Evolutionary conservation across 2,329 filamentous ascomycete genomes (phyloP).

Genomic region (Endothia cerciana): DNA sequence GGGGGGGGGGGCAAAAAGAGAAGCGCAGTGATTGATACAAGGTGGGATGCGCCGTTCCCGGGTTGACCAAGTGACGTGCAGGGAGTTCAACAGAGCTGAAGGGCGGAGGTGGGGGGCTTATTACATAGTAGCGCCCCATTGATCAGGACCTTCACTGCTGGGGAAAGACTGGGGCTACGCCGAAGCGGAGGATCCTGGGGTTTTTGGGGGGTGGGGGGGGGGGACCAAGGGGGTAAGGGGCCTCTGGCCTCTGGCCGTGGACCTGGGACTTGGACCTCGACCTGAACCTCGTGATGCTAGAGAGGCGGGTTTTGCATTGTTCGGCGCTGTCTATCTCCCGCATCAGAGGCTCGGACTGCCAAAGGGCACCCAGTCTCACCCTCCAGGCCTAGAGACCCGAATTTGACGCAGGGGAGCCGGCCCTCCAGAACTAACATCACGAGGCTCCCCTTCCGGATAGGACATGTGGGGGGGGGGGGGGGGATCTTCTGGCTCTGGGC

Average conservation of each 20-base stretch:
- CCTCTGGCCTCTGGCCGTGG: no score
- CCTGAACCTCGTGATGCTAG: no score
- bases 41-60: constrained; percentile 10
- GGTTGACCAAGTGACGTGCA: constrained; percentile 29
- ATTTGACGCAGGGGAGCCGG: no score
- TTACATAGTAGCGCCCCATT: no score
- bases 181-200: not conserved
- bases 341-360: no score
- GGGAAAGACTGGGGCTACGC: not conserved
- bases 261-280: no score
- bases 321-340: no score
- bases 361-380: no score
- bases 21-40: constrained; percentile 1
- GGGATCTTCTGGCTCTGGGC: constrained; percentile 15
- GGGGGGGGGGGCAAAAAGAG: not conserved
- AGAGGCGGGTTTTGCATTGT: no score
- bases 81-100: no score
- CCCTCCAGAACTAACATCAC: constrained; percentile 18
- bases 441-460: not conserved
- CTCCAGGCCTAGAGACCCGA: no score
- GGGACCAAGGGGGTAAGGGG: not conserved
- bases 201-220: not conserved
- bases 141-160: not conserved
- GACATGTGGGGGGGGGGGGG: constrained; percentile 18
- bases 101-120: not conserved